These are phyloP conservation scores for Leucocoprinus birnbaumii DNA, from an alignment of 768 basidiomycete species.

Conservation along the genomic window DNA sequence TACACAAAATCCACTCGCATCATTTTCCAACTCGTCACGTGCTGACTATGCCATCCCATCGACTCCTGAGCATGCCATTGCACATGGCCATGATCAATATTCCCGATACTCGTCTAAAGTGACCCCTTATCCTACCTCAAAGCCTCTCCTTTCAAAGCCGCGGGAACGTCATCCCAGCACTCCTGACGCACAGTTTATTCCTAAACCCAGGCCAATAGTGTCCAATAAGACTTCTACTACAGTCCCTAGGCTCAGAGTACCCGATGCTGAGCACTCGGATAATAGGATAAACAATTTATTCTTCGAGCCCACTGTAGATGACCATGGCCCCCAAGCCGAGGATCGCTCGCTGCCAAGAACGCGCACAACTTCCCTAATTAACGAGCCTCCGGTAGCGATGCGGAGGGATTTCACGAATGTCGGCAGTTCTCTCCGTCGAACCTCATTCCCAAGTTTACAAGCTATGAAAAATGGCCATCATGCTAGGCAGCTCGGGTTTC, in stretches of 20 bases:
- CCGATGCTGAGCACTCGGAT: not conserved
- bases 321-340: not conserved
- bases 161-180: not conserved
- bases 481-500: not conserved
- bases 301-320: not conserved
- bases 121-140: not conserved
- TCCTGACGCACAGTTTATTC: not conserved
- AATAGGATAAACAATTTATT: not conserved
- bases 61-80: not conserved
- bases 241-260: not conserved
- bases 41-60: not conserved
- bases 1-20: not conserved
- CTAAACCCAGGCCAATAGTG: not conserved
- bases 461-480: not conserved
- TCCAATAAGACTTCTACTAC: not conserved
- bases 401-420: slow-evolving; percentile 14
- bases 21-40: not conserved
- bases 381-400: not conserved
- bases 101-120: not conserved
- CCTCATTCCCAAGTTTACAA: slow-evolving; percentile 16
- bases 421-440: slow-evolving; percentile 16
- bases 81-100: not conserved
- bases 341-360: not conserved
- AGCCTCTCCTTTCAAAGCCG: not conserved
- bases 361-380: not conserved